phyloP scores from a whole-genome alignment of 2,329 filamentous ascomycete genomes.

The Colletotrichum tanaceti region DNA sequence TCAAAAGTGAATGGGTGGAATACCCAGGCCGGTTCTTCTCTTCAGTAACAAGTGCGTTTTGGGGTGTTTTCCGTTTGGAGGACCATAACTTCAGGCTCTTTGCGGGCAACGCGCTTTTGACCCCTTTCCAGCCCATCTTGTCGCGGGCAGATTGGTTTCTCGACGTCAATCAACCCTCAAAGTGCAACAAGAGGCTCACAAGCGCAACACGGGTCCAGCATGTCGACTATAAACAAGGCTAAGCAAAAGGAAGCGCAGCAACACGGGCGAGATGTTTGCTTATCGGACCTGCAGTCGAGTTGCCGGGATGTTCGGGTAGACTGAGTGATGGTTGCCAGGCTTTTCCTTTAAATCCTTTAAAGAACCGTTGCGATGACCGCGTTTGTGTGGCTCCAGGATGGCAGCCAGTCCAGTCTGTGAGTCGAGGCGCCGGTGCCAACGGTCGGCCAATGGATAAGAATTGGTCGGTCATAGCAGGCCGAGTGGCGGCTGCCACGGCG shows the following conservation, averaged over 20 bases:
- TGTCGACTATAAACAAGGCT: not conserved
- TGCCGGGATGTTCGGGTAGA: constrained; percentile 8
- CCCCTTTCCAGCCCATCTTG: constrained; percentile 54
- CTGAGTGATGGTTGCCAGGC: not conserved
- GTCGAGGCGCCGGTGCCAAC: constrained; percentile 31
- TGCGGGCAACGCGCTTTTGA: constrained; percentile 51
- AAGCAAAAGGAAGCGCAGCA: not conserved
- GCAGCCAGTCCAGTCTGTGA: constrained; percentile 33
- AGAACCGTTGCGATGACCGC: constrained; percentile 16
- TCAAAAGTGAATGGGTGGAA: constrained; percentile 13
- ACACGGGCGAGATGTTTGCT: not conserved
- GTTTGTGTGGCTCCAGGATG: constrained; percentile 27
- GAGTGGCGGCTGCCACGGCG: constrained; percentile 33
- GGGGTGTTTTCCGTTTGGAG: constrained; percentile 45
- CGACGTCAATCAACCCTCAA: constrained; percentile 10
- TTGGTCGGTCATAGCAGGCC: constrained; percentile 21
- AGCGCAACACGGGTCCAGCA: not conserved
- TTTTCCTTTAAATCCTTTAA: constrained; percentile 26
- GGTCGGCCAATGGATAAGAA: constrained; percentile 27
- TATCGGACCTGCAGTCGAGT: constrained; percentile 1
- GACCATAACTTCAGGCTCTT: constrained; percentile 50
- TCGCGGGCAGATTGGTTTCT: not conserved
- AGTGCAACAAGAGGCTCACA: not conserved
- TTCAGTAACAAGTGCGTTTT: constrained; percentile 33
- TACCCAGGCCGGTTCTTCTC: constrained; percentile 39